Base-by-base conservation (phyloP, 768 basidiomycete genomes). In the Mycena polygramma region DNA sequence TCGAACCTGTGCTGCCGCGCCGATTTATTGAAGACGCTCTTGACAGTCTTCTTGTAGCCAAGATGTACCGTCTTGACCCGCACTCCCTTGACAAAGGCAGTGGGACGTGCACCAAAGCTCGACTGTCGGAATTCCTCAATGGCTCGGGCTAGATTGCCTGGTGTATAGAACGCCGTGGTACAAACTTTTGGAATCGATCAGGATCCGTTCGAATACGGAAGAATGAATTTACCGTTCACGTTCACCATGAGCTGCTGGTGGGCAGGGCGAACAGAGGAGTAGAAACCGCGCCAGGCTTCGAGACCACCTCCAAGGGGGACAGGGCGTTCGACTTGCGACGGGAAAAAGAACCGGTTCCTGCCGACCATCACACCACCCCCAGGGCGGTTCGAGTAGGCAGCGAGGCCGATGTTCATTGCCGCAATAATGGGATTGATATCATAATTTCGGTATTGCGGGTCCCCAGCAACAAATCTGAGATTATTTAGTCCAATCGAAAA, bases 21-120 rank as follows among this genome's bases (percentile, higher is more conserved):
- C 26, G 82, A 86, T 43, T 89, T 77, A 26, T 82, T 81, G 15
- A 83, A 82, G 17, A 92, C 76, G 3, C 78, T 78, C 77, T 91
- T 92, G 68, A 95, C 85, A 0, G 90, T 89, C 80, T 94, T 95
- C 76, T 83, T 88, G 75, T 94, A 91, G n/a, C 89, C 89, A 17
- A 95, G 83, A 79, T 95, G 93, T 2, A 78, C 85, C 1, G 93
- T 89, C 76, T 83, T 84, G 55, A 95, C 81, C 46, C 94, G 83
- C 3, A 94, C 85, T 10, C 92, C 87, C 68, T 84, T 89, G 48
- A 88, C 90, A 72, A 94, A 95, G 0, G 80, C 87, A n/a, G 82
- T 83, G 41, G 84, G 76, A 30, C 89, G 86, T 4, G 89, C 92
- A 15, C 90, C 89, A 70, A 88, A 91, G 68, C 87, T 89, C 6